A percentile compares a stretch with the other conserved stretches of the same genome.
Evolutionary conservation across 225 moss, liverwort and hornwort species (phyloP).

Genomic region (Climacium dendroides): DNA sequence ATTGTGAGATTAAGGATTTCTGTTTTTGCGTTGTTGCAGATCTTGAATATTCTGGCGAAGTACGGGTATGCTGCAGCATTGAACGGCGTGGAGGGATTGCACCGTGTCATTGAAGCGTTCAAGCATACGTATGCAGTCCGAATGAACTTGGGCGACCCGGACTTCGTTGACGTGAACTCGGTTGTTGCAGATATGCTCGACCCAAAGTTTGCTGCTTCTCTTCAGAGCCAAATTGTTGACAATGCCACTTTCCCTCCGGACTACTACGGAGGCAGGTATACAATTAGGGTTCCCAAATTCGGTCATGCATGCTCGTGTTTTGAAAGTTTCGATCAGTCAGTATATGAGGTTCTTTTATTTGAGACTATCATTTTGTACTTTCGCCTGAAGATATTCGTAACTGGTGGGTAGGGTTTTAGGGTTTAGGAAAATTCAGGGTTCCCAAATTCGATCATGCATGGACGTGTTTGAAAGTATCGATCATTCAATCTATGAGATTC

Average conservation of each 20-base stretch:
- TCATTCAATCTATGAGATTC: neutral
- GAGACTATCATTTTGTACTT: neutral
- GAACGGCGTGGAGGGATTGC: slow-evolving; percentile 37
- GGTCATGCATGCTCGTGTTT: neutral
- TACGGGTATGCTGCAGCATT: slow-evolving; percentile 13
- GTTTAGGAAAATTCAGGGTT: too few relatives aligned
- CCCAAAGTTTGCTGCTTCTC: slow-evolving; percentile 32
- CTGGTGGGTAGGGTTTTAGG: neutral
- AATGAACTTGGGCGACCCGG: slow-evolving; percentile 56
- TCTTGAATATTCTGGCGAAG: slow-evolving; percentile 61
- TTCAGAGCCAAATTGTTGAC: slow-evolving; percentile 46
- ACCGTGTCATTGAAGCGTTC: slow-evolving; percentile 74
- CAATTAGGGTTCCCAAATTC: neutral
- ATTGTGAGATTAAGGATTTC: neutral
- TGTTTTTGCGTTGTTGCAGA: slow-evolving; percentile 22
- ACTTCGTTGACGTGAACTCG: slow-evolving; percentile 29
- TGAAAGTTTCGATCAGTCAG: neutral
- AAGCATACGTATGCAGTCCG: slow-evolving; percentile 80
- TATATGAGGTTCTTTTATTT: neutral
- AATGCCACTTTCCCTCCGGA: slow-evolving; percentile 50
- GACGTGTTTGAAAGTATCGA: neutral
- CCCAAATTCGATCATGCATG: neutral
- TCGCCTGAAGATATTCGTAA: neutral
- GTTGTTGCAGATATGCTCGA: slow-evolving; percentile 75
- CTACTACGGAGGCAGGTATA: slow-evolving; percentile 84